Evolutionary conservation across 2,329 filamentous ascomycete genomes (phyloP).

Genomic region (Incumbomyces lentus): DNA sequence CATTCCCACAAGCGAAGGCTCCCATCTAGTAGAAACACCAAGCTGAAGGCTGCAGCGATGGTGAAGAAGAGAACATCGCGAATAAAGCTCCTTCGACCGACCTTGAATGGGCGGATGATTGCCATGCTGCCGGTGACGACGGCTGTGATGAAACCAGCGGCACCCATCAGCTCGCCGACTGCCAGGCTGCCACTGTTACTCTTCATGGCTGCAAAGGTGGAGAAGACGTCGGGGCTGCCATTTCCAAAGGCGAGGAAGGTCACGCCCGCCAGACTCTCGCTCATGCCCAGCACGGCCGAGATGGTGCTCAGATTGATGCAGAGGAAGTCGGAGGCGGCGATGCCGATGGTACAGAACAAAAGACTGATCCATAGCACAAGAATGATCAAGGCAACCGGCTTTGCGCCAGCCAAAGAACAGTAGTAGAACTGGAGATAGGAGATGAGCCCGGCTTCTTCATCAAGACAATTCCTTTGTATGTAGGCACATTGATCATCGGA

Average conservation of each 20-base stretch:
- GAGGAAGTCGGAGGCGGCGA: slow-evolving; percentile 96
- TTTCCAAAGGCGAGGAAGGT: slow-evolving; percentile 96
- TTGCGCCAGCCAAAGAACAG: slow-evolving; percentile 58
- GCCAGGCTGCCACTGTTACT: slow-evolving; percentile 96
- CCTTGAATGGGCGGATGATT: slow-evolving; percentile 85
- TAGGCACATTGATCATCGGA: slow-evolving; percentile 73
- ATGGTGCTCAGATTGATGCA: slow-evolving; percentile 95
- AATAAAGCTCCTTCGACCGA: slow-evolving; percentile 79
- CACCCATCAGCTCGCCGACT: slow-evolving; percentile 87
- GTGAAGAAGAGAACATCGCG: slow-evolving; percentile 90
- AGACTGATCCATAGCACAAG: slow-evolving; percentile 75
- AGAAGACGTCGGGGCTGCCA: slow-evolving; percentile 95
- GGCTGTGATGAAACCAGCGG: slow-evolving; percentile 89
- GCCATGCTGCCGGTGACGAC: slow-evolving; percentile 98
- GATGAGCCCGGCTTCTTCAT: slow-evolving; percentile 81
- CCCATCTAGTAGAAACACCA: slow-evolving; percentile 79
- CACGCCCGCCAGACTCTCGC: slow-evolving; percentile 90
- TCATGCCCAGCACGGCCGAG: slow-evolving; percentile 76
- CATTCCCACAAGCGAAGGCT: slow-evolving; percentile 82
- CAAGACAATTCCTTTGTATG: slow-evolving; percentile 67
- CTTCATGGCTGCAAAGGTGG: slow-evolving; percentile 94
- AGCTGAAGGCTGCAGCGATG: slow-evolving; percentile 72
- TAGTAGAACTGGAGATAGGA: slow-evolving; percentile 89
- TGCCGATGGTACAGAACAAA: slow-evolving; percentile 92
- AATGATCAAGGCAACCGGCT: slow-evolving; percentile 67